Evolutionary conservation across 1,139 yeast species (phyloP).

Genomic region (Magnusiomyces fungicola): DNA sequence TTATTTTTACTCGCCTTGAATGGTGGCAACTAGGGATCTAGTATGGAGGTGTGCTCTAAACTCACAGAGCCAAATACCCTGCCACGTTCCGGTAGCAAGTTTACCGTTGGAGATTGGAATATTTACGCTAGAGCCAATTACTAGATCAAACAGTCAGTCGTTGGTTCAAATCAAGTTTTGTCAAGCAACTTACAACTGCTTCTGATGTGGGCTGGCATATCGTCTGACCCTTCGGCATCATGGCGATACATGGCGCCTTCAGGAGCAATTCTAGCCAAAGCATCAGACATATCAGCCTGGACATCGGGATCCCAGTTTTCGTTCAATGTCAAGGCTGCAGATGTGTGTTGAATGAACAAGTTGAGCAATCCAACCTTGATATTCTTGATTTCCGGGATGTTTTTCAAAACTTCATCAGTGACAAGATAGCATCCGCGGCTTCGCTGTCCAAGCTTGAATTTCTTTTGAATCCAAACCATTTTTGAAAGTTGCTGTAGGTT

Average conservation of each 20-base stretch:
- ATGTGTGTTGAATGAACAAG: slow-evolving; percentile 68
- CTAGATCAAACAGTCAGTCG: slow-evolving; percentile 13
- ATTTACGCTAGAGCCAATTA: slow-evolving; percentile 57
- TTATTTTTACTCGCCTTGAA: slow-evolving; percentile 45
- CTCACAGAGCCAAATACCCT: slow-evolving; percentile 70
- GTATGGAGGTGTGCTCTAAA: slow-evolving; percentile 59
- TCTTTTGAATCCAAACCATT: slow-evolving; percentile 36
- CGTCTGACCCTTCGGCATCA: slow-evolving; percentile 70
- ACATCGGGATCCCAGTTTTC: slow-evolving; percentile 81
- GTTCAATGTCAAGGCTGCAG: slow-evolving; percentile 67
- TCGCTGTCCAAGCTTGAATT: slow-evolving; percentile 50
- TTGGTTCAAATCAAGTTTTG: slow-evolving; percentile 6
- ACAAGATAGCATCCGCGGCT: slow-evolving; percentile 63
- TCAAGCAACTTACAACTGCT: slow-evolving; percentile 34
- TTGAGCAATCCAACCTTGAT: slow-evolving; percentile 59
- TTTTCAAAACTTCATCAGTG: slow-evolving; percentile 52
- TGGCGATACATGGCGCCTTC: slow-evolving; percentile 58
- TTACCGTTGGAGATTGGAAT: slow-evolving; percentile 66
- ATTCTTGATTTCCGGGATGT: slow-evolving; percentile 52
- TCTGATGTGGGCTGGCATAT: slow-evolving; percentile 77
- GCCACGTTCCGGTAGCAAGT: slow-evolving; percentile 77
- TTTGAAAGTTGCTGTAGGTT: background rate
- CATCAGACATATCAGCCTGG: slow-evolving; percentile 55
- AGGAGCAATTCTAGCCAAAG: slow-evolving; percentile 61
- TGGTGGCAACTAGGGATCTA: slow-evolving; percentile 63